phyloP scores from a whole-genome alignment of 768 basidiomycete species.

The Kwoniella mangroviensis region DNA sequence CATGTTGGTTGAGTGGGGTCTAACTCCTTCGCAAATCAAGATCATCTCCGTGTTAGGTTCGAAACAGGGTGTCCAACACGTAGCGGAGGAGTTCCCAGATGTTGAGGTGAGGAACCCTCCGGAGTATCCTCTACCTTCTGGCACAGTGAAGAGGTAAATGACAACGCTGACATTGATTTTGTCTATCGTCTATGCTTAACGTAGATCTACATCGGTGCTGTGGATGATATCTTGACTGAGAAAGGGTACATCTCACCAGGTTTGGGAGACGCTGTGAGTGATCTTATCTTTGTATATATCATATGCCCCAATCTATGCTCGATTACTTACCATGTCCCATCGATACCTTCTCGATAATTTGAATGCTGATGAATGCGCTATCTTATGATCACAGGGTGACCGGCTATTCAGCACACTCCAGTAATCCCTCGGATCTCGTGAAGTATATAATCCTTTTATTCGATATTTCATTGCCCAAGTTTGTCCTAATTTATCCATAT shows the following conservation, averaged over 20 bases:
- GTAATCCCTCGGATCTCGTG: neutral
- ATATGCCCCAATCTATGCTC: too few relatives aligned
- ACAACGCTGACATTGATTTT: neutral
- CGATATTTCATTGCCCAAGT: too few relatives aligned
- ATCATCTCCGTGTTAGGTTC: constrained; percentile 81
- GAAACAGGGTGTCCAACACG: constrained; percentile 69
- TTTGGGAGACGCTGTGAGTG: constrained; percentile 80
- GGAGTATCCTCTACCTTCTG: neutral
- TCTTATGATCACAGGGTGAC: constrained; percentile 68
- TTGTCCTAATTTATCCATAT: too few relatives aligned
- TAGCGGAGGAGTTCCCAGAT: constrained; percentile 72
- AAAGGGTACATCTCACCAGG: constrained; percentile 88
- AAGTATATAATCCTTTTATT: too few relatives aligned
- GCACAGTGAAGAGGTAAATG: neutral
- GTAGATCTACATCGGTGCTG: constrained; percentile 84
- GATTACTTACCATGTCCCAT: neutral
- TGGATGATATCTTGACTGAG: constrained; percentile 72
- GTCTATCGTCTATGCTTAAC: neutral
- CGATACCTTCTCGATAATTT: neutral
- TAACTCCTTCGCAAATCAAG: constrained; percentile 71
- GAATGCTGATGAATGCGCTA: neutral
- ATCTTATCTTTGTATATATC: neutral
- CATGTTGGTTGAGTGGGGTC: constrained; percentile 63
- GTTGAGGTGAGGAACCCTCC: constrained; percentile 67
- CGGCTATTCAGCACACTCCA: constrained; percentile 73